Conservation (phyloP, 306 rosid species). For the Lathyrus oleraceus region DNA sequence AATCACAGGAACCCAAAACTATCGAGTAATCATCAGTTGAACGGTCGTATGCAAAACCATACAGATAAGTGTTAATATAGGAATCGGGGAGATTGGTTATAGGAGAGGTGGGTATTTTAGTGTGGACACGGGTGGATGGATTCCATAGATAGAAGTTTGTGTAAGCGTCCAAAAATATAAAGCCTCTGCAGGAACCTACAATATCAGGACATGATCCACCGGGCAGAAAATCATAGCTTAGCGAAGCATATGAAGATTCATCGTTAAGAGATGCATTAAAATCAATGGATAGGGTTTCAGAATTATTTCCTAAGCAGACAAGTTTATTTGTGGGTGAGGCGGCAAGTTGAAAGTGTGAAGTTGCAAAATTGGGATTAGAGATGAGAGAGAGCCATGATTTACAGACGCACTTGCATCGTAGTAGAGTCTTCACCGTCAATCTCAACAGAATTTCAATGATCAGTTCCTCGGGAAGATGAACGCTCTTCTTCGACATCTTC, state of each 20-base stretch:
- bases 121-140: slow-evolving; percentile 4
- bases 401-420: not conserved
- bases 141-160: not conserved
- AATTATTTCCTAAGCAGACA: not conserved
- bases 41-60: not conserved
- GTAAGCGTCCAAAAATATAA: not conserved
- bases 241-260: not conserved
- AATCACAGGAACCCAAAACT: not conserved
- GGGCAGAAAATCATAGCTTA: not conserved
- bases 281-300: not conserved
- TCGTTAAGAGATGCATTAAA: not conserved
- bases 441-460: not conserved
- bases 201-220: not conserved
- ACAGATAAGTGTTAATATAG: too few relatives aligned
- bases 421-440: not conserved
- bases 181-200: slow-evolving; percentile 15
- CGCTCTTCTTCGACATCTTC: not conserved
- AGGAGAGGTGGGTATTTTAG: not conserved
- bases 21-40: slow-evolving; percentile 7
- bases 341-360: not conserved
- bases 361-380: not conserved
- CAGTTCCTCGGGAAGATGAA: not conserved
- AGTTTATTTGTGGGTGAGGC: not conserved
- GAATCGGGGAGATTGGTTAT: not conserved
- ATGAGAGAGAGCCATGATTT: not conserved